Conservation (phyloP, 2,329 filamentous ascomycete species). For the Colletotrichum scovillei region DNA sequence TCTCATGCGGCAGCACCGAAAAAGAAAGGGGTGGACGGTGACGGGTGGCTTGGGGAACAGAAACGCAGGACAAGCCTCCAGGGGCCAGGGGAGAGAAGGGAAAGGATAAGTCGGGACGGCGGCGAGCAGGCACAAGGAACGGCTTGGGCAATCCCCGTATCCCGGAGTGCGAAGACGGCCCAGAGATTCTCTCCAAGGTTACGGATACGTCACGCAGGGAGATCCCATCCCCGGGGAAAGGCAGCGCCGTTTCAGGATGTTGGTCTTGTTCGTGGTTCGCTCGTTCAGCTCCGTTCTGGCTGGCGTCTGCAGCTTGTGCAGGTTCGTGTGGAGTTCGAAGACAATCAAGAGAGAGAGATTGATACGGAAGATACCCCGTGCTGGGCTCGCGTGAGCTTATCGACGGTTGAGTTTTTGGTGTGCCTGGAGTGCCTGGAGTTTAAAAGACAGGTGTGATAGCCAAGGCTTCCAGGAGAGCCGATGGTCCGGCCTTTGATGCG, state of each 20-base stretch:
- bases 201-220: conserved; percentile 27
- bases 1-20: neutral
- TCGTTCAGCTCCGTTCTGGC: neutral
- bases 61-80: neutral
- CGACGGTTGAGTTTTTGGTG: neutral
- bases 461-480: neutral
- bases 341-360: neutral
- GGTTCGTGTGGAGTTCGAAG: neutral
- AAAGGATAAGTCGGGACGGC: conserved; percentile 4
- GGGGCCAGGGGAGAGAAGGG: too few species aligned
- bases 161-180: conserved; percentile 5
- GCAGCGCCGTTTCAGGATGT: conserved; percentile 32
- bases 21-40: neutral
- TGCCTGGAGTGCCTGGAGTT: conserved; percentile 1
- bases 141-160: neutral
- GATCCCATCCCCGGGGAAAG: conserved; percentile 23
- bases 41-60: neutral
- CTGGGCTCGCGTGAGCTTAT: conserved; percentile 24
- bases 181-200: conserved; percentile 3
- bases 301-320: neutral
- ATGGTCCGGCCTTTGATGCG: neutral
- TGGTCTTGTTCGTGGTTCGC: conserved; percentile 9
- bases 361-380: conserved; percentile 10
- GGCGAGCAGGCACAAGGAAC: neutral
- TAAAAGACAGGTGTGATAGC: neutral